These are phyloP conservation scores for Suillus decipiens DNA, from an alignment of 768 basidiomycete species.

Conservation along the genomic window DNA sequence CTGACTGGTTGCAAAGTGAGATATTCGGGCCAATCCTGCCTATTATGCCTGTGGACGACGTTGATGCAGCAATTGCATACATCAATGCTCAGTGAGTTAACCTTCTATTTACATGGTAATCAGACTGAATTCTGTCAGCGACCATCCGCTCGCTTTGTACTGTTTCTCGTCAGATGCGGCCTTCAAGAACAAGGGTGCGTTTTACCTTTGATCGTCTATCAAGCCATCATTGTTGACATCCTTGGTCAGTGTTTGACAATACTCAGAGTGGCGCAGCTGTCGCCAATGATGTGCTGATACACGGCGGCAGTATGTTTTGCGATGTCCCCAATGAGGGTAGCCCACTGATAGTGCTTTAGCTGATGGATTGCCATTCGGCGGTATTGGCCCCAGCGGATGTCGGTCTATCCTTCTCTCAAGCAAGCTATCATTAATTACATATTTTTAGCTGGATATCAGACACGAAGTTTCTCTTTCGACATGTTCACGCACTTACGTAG, in stretches of 20 bases:
- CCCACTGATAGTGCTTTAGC: conserved; percentile 30
- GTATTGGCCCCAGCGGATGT: conserved; percentile 74
- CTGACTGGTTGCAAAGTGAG: conserved; percentile 49
- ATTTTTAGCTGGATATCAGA: conserved; percentile 62
- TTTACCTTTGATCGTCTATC: neutral
- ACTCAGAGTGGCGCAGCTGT: conserved; percentile 73
- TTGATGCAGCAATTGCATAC: conserved; percentile 72
- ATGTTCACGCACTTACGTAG: conserved; percentile 75
- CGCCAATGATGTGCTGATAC: conserved; percentile 72
- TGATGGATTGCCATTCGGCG: conserved; percentile 73
- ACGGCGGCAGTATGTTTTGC: conserved; percentile 47
- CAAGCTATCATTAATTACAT: neutral
- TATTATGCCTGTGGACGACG: conserved; percentile 65
- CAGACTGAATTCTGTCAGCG: conserved; percentile 39
- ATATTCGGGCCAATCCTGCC: conserved; percentile 84
- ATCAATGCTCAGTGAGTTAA: conserved; percentile 51
- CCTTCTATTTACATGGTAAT: neutral
- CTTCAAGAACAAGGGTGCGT: conserved; percentile 62
- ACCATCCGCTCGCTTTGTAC: conserved; percentile 76
- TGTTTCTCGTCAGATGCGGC: conserved; percentile 64
- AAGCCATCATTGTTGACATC: conserved; percentile 5
- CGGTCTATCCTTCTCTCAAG: conserved; percentile 26
- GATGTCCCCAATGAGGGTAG: neutral
- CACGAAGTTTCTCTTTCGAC: conserved; percentile 76
- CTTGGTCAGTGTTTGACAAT: conserved; percentile 55